These are phyloP conservation scores for Gracilaria vermiculophylla DNA, from an alignment of 23 red algal genomes.

Conservation along the genomic window DNA sequence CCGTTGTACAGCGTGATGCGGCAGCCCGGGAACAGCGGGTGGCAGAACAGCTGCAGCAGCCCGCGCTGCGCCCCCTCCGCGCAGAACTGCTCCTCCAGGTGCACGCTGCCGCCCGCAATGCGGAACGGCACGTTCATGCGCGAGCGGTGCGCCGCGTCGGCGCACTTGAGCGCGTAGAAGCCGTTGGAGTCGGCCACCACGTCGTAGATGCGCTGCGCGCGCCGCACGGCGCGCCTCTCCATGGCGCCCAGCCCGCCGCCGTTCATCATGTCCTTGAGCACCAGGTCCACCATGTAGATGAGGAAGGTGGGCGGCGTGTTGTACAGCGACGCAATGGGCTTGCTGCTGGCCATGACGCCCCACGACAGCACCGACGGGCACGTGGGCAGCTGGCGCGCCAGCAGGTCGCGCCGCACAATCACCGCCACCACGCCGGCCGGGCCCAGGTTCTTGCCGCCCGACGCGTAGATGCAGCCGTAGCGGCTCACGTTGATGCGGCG, in stretches of 20 bases:
- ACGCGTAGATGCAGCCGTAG: conserved; percentile 60
- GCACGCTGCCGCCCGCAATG: conserved; percentile 16
- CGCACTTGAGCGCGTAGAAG: conserved; percentile 44
- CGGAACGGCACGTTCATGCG: conserved; percentile 72
- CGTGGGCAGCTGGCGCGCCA: conserved; percentile 7
- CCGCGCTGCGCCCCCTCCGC: conserved; percentile 32
- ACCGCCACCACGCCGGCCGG: conserved; percentile 39
- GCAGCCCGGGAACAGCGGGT: conserved; percentile 53
- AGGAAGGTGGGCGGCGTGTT: conserved; percentile 65
- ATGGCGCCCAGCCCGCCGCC: conserved; percentile 18
- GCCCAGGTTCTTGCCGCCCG: conserved; percentile 63
- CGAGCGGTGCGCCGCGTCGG: conserved; percentile 19
- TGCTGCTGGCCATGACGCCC: conserved; percentile 34
- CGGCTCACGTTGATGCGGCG: conserved; percentile 31
- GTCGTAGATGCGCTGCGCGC: conserved; percentile 34
- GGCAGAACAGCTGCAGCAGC: conserved; percentile 57
- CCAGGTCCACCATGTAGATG: conserved; percentile 67
- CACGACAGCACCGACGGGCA: conserved; percentile 62
- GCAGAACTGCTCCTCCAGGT: conserved; percentile 57
- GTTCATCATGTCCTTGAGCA: conserved; percentile 49
- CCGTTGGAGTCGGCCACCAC: conserved; percentile 37
- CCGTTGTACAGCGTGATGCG: conserved; percentile 65
- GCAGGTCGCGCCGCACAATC: conserved; percentile 30
- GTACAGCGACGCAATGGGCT: conserved; percentile 53
- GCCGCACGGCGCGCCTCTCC: conserved; percentile 25